Conservation (phyloP, 1,284 basidiomycete species). For the Cutaneotrichosporon cyanovorans region DNA sequence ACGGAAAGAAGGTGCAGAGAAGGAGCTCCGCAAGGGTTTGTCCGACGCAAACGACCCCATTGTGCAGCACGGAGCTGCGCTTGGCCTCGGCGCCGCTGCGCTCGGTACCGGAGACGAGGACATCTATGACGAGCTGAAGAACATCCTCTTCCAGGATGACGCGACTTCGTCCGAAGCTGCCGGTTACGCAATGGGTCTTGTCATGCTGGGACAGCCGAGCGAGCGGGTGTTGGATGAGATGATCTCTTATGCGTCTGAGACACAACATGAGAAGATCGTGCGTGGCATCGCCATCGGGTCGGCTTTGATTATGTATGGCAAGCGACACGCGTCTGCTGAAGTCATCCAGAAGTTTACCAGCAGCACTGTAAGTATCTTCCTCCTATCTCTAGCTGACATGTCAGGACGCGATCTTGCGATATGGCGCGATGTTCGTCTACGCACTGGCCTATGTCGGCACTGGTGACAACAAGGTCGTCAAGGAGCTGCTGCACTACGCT, state of each 20-base stretch:
- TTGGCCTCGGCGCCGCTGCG: conserved; percentile 84
- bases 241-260: conserved; percentile 87
- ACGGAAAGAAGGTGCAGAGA: conserved; percentile 55
- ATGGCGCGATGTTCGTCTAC: conserved; percentile 90
- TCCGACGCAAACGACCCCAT: conserved; percentile 60
- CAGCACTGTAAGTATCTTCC: conserved; percentile 62
- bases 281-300: conserved; percentile 84
- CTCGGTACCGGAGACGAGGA: conserved; percentile 84
- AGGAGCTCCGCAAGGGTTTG: conserved; percentile 60
- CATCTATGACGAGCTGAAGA: conserved; percentile 83
- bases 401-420: conserved; percentile 88
- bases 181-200: conserved; percentile 90
- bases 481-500: conserved; percentile 82
- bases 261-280: conserved; percentile 97
- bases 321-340: conserved; percentile 77
- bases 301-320: conserved; percentile 81
- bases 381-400: conserved; percentile 8
- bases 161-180: conserved; percentile 89
- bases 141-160: conserved; percentile 79
- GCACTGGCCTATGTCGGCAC: conserved; percentile 93
- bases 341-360: conserved; percentile 66
- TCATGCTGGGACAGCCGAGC: conserved; percentile 87
- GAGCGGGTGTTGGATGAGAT: conserved; percentile 77
- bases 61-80: conserved; percentile 89
- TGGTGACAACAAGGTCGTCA: conserved; percentile 82